Base-by-base conservation (phyloP, 2,329 filamentous ascomycete species). In the Cadophora sp. region DNA sequence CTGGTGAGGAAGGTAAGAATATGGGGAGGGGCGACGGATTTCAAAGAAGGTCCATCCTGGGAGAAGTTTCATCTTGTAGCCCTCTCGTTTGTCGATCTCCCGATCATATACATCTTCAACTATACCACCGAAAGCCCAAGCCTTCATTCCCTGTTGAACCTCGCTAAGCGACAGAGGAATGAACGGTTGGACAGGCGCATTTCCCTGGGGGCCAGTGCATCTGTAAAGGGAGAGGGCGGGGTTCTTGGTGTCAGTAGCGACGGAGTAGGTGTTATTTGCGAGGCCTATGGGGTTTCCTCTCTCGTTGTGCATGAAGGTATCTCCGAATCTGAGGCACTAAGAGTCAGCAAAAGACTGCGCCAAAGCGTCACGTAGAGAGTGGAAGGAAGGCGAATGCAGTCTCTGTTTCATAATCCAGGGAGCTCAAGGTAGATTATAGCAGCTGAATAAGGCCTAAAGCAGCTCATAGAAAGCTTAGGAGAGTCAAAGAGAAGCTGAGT, bases 241-340 rank as follows among this genome's bases (percentile, higher is more conserved):
- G 4, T 67, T 66, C 0, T n/a, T 18, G 8, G 36, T 20, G 33
- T 62, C 56, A 22, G 51, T 47, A 4, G 63, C 18, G 9, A 69
- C 43, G 6, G 66, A 48, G 9, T 53, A 60, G 14, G 64, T 72
- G 41, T 69, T 71, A 33, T 62, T 48, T 5, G 64, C 59, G 5
- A 61, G 41, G 8, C 69, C 68, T 18, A 68, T 13, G 27, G 67
- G 69, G 3, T 55, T 45, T 24, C 70, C 70, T 33, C 41, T 27
- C 6, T 30, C 33, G 36, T 70, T 41, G 39, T 72, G 68, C 24
- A 36, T 64, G 48, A 73, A 73, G 3, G 70, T 73, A 36, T 73
- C 71, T 20, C 70, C 71, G 30, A 72, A 72, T 68, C 59, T 62
- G 13, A 11, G n/a, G 41, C 6, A 51, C 14, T 5, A 11, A 56